Conservation (phyloP, 148 eudicot species). For the Chenopodium quinoa region DNA sequence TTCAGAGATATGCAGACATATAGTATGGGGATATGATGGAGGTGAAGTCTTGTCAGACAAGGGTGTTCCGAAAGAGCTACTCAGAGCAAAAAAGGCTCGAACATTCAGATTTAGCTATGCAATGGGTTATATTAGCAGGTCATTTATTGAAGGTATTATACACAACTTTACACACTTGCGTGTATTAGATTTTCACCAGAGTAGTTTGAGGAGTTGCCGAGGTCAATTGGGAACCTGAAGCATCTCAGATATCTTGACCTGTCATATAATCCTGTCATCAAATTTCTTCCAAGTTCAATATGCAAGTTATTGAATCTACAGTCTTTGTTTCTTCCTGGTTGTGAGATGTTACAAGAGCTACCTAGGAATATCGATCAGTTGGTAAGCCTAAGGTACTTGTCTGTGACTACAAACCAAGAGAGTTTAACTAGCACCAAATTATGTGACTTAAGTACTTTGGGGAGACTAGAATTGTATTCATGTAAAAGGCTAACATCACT, state of each 20-base stretch:
- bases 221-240: slow-evolving; percentile 39
- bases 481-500: slow-evolving; percentile 28
- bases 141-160: slow-evolving; percentile 33
- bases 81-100: slow-evolving; percentile 34
- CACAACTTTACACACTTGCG: slow-evolving; percentile 33
- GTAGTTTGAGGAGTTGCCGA: slow-evolving; percentile 43
- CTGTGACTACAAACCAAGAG: slow-evolving; percentile 33
- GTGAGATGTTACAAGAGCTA: slow-evolving; percentile 35
- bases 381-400: slow-evolving; percentile 36
- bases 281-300: slow-evolving; percentile 38
- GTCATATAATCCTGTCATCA: slow-evolving; percentile 28
- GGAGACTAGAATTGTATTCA: slow-evolving; percentile 30
- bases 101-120: slow-evolving; percentile 26
- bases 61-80: slow-evolving; percentile 25
- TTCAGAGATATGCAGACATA: slow-evolving; percentile 32
- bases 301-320: slow-evolving; percentile 47
- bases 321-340: slow-evolving; percentile 36
- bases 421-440: slow-evolving; percentile 19
- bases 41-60: slow-evolving; percentile 15
- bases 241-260: slow-evolving; percentile 44
- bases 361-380: slow-evolving; percentile 33
- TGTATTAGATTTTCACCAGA: slow-evolving; percentile 21
- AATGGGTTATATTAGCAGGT: slow-evolving; percentile 20
- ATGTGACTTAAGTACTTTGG: slow-evolving; percentile 25
- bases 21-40: slow-evolving; percentile 28